Evolutionary conservation across 2,329 filamentous ascomycete species (phyloP).

Genomic region (Alternaria solani): DNA sequence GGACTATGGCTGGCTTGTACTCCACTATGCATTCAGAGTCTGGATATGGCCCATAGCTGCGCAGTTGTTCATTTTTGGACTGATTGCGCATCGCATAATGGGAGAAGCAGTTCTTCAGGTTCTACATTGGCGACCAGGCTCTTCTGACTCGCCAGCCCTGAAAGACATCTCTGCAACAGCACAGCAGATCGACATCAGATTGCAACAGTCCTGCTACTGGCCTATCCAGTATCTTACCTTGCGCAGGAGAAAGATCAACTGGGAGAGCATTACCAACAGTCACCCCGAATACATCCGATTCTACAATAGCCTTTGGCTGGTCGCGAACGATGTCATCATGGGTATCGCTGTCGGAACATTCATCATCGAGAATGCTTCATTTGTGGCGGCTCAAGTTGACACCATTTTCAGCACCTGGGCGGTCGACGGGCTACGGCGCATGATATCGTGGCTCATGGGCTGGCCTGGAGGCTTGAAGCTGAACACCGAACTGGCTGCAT

Average conservation of each 20-base stretch:
- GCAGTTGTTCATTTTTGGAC: slow-evolving; percentile 73
- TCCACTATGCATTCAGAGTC: slow-evolving; percentile 74
- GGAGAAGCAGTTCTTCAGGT: slow-evolving; percentile 81
- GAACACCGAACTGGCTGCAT: slow-evolving; percentile 91
- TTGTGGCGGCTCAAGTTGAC: slow-evolving; percentile 83
- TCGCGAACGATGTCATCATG: slow-evolving; percentile 98
- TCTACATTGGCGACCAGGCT: slow-evolving; percentile 81
- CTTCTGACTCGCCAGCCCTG: slow-evolving; percentile 78
- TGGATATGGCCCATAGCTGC: slow-evolving; percentile 83
- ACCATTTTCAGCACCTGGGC: slow-evolving; percentile 80
- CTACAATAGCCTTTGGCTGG: slow-evolving; percentile 98
- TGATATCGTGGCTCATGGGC: slow-evolving; percentile 94
- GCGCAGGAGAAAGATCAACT: slow-evolving; percentile 86
- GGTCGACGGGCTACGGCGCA: slow-evolving; percentile 84
- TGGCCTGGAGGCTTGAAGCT: slow-evolving; percentile 89
- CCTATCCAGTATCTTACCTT: slow-evolving; percentile 94
- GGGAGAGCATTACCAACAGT: slow-evolving; percentile 93
- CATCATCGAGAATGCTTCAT: slow-evolving; percentile 91
- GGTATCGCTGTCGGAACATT: slow-evolving; percentile 96
- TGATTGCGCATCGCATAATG: slow-evolving; percentile 80
- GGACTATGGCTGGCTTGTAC: slow-evolving; percentile 72
- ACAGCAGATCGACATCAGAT: slow-evolving; percentile 94
- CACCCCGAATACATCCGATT: slow-evolving; percentile 99
- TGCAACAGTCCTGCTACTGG: slow-evolving; percentile 99
- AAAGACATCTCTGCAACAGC: slow-evolving; percentile 97